These are phyloP conservation scores for Cystobasidium onofrii DNA, from an alignment of 768 basidiomycete genomes.

Conservation along the genomic window DNA sequence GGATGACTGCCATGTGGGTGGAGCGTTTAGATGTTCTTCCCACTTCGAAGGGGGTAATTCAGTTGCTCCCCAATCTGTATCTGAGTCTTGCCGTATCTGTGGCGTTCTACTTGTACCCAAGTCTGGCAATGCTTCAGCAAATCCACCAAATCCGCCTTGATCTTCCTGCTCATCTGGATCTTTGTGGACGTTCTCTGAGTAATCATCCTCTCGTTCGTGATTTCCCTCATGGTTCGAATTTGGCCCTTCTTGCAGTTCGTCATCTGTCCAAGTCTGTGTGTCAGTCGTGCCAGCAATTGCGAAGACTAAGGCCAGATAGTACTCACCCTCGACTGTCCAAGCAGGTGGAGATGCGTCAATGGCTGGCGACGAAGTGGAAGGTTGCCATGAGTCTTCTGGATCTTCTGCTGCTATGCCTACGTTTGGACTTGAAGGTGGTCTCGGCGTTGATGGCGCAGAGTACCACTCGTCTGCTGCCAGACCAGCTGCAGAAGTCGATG, in stretches of 20 bases:
- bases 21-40: slow-evolving; percentile 11
- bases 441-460: not conserved
- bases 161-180: not conserved
- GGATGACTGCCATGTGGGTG: not conserved
- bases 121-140: slow-evolving; percentile 4
- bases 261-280: not conserved
- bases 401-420: not conserved
- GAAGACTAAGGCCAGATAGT: not conserved
- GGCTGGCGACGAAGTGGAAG: not conserved
- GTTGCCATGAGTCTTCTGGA: not conserved
- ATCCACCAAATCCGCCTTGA: not conserved
- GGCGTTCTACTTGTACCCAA: not conserved
- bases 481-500: not conserved
- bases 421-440: not conserved
- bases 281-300: not conserved
- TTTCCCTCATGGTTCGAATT: not conserved
- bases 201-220: not conserved
- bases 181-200: not conserved
- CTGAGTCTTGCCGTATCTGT: not conserved
- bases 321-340: not conserved
- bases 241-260: not conserved
- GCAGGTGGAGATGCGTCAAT: not conserved
- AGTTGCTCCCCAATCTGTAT: slow-evolving; percentile 9
- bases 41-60: slow-evolving; percentile 15
- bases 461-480: not conserved